phyloP scores from a whole-genome alignment of 2,329 filamentous ascomycete species.

The Penicillium sp. region DNA sequence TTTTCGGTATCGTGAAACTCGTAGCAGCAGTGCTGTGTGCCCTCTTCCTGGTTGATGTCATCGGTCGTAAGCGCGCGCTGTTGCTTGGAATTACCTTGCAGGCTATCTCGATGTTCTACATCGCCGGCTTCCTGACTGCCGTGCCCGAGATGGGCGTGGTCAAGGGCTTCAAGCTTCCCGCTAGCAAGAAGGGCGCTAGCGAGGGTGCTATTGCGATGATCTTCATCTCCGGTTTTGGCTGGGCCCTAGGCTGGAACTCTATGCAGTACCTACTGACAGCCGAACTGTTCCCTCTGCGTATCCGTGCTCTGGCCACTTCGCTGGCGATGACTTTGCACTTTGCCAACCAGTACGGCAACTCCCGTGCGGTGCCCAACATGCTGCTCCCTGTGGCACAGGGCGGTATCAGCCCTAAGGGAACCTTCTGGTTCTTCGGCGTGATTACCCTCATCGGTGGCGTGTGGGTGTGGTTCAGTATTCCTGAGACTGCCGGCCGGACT shows the following conservation, averaged over 20 bases:
- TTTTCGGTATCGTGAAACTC: conserved; percentile 77
- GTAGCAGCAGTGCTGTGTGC: conserved; percentile 68
- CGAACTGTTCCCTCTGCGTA: conserved; percentile 74
- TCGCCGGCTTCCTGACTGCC: conserved; percentile 63
- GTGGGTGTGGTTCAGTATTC: conserved; percentile 73
- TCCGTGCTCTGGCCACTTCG: conserved; percentile 70
- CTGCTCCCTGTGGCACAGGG: conserved; percentile 52
- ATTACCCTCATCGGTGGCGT: conserved; percentile 67
- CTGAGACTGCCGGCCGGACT: conserved; percentile 66
- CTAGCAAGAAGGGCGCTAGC: conserved; percentile 57
- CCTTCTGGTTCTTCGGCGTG: conserved; percentile 74
- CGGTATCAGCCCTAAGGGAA: conserved; percentile 61
- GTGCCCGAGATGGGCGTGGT: conserved; percentile 59
- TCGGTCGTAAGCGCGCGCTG: conserved; percentile 71
- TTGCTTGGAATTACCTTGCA: conserved; percentile 64
- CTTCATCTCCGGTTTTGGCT: conserved; percentile 68
- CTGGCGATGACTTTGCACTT: conserved; percentile 79
- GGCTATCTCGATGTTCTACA: conserved; percentile 63
- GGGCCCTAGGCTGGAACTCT: conserved; percentile 72
- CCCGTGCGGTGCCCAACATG: conserved; percentile 74
- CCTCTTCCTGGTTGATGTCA: conserved; percentile 76
- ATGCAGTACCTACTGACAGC: conserved; percentile 79
- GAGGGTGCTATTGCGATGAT: conserved; percentile 71
- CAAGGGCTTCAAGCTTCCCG: conserved; percentile 52
- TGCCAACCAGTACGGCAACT: conserved; percentile 76